phyloP scores from a whole-genome alignment of 1,139 yeast genomes.

The Sugiyamaella xylanicola region DNA sequence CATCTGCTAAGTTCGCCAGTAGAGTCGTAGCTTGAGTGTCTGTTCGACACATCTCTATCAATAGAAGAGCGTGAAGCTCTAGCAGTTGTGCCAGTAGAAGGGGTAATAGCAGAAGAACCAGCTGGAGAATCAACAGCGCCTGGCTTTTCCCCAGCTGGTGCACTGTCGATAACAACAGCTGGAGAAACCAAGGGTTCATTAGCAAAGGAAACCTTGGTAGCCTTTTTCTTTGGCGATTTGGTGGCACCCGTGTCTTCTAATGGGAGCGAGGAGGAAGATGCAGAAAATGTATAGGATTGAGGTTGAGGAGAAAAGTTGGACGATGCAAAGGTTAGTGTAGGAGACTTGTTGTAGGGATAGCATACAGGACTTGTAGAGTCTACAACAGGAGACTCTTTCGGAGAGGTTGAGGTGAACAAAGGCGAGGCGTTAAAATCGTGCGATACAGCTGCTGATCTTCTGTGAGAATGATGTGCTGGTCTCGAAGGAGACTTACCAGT shows the following conservation, averaged over 20 bases:
- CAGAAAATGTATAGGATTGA: slow-evolving; percentile 21
- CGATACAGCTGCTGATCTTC: slow-evolving; percentile 43
- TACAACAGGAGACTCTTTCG: slow-evolving; percentile 7
- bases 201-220: slow-evolving; percentile 12
- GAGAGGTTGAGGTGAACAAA: slow-evolving; percentile 1
- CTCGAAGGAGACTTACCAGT: slow-evolving; percentile 15
- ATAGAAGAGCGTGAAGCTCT: too few species aligned
- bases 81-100: neutral
- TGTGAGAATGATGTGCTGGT: slow-evolving; percentile 36
- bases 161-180: neutral
- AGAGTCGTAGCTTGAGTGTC: neutral
- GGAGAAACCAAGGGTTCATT: slow-evolving; percentile 1
- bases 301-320: slow-evolving; percentile 26
- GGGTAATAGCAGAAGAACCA: neutral
- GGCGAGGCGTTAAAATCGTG: slow-evolving; percentile 29
- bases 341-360: slow-evolving; percentile 26
- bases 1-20: slow-evolving; percentile 2
- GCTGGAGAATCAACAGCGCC: too few species aligned
- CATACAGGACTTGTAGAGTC: neutral
- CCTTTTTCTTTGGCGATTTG: slow-evolving; percentile 6
- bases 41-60: too few species aligned
- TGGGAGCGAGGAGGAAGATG: slow-evolving; percentile 20
- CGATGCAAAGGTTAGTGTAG: slow-evolving; percentile 31
- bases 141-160: too few species aligned
- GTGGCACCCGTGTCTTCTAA: slow-evolving; percentile 3